Conservation (phyloP, 2,329 filamentous ascomycete species). For the Fusarium sp. region DNA sequence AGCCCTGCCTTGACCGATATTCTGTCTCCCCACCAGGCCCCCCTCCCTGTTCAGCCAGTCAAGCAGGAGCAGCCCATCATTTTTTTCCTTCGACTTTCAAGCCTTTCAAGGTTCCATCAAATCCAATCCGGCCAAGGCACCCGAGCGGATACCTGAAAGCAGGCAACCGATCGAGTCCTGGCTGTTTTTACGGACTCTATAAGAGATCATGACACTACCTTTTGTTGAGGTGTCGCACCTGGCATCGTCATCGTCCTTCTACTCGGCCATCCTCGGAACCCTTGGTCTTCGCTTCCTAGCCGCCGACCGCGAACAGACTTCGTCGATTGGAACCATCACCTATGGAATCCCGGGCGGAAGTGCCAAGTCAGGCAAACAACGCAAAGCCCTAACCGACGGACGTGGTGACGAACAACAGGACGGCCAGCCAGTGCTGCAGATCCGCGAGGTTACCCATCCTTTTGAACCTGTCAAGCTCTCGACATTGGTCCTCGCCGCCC, state of each 20-base stretch:
- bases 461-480: constrained; percentile 55
- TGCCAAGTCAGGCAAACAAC: constrained; percentile 32
- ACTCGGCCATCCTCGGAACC: constrained; percentile 80
- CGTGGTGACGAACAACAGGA: constrained; percentile 38
- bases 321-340: constrained; percentile 52
- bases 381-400: constrained; percentile 26
- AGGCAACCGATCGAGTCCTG: constrained; percentile 36
- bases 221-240: constrained; percentile 78
- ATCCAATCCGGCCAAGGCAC: constrained; percentile 32
- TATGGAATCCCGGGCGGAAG: constrained; percentile 52
- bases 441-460: constrained; percentile 56
- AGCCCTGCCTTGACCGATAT: constrained; percentile 33
- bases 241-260: constrained; percentile 84
- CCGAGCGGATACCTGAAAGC: constrained; percentile 37
- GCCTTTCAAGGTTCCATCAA: constrained; percentile 24
- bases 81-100: constrained; percentile 22
- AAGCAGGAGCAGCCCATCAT: constrained; percentile 26
- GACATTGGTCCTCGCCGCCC: constrained; percentile 75
- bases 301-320: constrained; percentile 39
- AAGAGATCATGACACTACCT: constrained; percentile 56
- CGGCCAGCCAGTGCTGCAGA: constrained; percentile 55
- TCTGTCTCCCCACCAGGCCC: constrained; percentile 35
- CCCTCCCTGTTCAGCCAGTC: constrained; percentile 31
- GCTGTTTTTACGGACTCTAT: constrained; percentile 30
- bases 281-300: constrained; percentile 75